phyloP scores from a whole-genome alignment of 352 stramenopile species.

The Globisporangium yorkense region DNA sequence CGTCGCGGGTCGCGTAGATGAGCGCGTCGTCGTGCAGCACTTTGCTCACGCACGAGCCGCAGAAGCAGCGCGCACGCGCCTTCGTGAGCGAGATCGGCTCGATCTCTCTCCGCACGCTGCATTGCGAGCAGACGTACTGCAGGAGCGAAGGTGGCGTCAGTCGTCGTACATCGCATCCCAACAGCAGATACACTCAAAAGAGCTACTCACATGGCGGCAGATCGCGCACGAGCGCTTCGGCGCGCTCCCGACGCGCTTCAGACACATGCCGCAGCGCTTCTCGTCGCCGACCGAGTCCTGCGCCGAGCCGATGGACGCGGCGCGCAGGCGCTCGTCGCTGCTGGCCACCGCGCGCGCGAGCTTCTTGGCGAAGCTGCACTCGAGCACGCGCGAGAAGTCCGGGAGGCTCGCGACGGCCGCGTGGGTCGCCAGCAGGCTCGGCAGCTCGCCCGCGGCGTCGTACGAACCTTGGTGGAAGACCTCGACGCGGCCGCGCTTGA shows the following conservation, averaged over 20 bases:
- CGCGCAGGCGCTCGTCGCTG: slow-evolving; percentile 19
- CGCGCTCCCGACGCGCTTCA: slow-evolving; percentile 15
- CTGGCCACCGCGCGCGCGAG: slow-evolving; percentile 36
- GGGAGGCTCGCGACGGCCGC: slow-evolving; percentile 36
- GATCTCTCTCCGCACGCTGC: slow-evolving; percentile 45
- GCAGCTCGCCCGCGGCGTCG: slow-evolving; percentile 39
- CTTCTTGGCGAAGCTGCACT: slow-evolving; percentile 57
- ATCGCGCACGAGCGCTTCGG: slow-evolving; percentile 40
- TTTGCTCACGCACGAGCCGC: slow-evolving; percentile 44
- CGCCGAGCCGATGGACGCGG: slow-evolving; percentile 24
- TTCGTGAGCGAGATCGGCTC: slow-evolving; percentile 17
- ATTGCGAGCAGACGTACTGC: slow-evolving; percentile 27
- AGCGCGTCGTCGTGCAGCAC: slow-evolving; percentile 46
- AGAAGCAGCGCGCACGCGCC: slow-evolving; percentile 44
- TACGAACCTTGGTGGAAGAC: slow-evolving; percentile 64
- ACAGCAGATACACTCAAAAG: neutral
- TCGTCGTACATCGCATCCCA: too few species aligned
- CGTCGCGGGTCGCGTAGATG: slow-evolving; percentile 38
- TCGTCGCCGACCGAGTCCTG: slow-evolving; percentile 29
- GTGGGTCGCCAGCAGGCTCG: slow-evolving; percentile 38
- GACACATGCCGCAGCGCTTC: slow-evolving; percentile 48
- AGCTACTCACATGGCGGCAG: slow-evolving; percentile 27
- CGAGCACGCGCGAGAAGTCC: slow-evolving; percentile 30
- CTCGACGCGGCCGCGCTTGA: slow-evolving; percentile 42
- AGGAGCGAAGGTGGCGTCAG: neutral